Evolutionary conservation across 768 basidiomycete genomes (phyloP), one percentile per base, ranked within the genome.

Genomic region (Sarcomyxa edulis): DNA sequence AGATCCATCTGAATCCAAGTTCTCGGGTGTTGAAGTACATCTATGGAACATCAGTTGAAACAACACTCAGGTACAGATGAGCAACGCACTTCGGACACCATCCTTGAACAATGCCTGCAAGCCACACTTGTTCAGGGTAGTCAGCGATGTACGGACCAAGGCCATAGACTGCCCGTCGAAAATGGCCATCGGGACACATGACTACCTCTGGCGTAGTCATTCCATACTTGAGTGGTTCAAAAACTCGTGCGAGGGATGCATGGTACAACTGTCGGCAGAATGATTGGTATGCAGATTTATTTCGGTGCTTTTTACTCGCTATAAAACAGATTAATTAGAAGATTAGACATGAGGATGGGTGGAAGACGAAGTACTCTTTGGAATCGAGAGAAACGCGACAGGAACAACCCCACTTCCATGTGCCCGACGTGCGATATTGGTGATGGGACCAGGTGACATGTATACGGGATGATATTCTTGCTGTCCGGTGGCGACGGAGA

Each of bases 401-500:
- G 58, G 57, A 3, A 58, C 15, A 1, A 66, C 50, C 2, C 43
- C 51, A 38, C 51, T 54, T 0, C 55, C 42, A 44, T 68, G 63
- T 0, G 42, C 52, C 5, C 59, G 54, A 0, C 56, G 49, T 1
- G 52, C 55, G 11, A 35, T 45, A 39, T 65, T 63, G 1, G 44
- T 32, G 3, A 66, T 26, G 19, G 46, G 54, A 0, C 65, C 60
- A 1, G 46, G 29, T 4, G 60, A 62, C 1, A 47, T 22, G 39
- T 66, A 68, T 0, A 64, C 40, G 1, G 61, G 65, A 37, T 68
- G 56, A 30, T 60, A 66, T 23, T 66, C 61, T 22, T 64, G 52
- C 28, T 68, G 59, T 1, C 65, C 62, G 1, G 66, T 69, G 0
- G 56, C 59, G 11, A 63, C 60, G 0, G 62, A 69, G 0, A 68